Evolutionary conservation across 148 eudicot species (phyloP).

Genomic region (Dianthus caryophyllus): DNA sequence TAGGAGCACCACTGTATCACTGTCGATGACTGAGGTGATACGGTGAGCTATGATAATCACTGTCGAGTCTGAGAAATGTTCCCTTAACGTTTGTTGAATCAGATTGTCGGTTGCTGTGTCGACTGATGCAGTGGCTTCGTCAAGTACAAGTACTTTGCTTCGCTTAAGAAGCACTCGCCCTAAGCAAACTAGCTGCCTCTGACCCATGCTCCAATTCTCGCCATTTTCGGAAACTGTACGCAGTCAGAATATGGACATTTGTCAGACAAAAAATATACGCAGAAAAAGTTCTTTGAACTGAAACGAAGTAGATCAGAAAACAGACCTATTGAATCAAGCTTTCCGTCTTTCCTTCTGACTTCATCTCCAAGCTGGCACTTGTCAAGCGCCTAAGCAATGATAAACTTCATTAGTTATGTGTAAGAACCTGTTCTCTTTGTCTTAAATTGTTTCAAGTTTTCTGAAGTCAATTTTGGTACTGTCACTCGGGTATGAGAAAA

Average conservation of each 20-base stretch:
- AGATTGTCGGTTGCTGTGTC: conserved; percentile 47
- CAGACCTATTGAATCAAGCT: conserved; percentile 73
- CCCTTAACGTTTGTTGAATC: conserved; percentile 35
- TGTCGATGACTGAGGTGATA: conserved; percentile 55
- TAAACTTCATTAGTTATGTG: no score
- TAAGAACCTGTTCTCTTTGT: no score
- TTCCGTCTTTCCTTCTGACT: conserved; percentile 70
- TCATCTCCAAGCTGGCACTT: conserved; percentile 89
- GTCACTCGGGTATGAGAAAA: neutral
- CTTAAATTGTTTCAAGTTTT: no score
- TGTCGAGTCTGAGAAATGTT: conserved; percentile 38
- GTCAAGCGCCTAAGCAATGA: conserved; percentile 88
- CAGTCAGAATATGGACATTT: no score
- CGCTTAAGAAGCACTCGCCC: conserved; percentile 49
- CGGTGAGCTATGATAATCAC: conserved; percentile 41
- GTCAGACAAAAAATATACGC: neutral
- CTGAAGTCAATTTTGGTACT: no score
- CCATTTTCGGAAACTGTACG: conserved; percentile 38
- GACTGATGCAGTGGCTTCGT: conserved; percentile 47
- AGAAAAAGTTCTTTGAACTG: no score
- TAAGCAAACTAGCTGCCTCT: conserved; percentile 45
- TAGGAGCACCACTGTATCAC: conserved; percentile 66
- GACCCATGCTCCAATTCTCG: conserved; percentile 57
- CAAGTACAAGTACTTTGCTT: conserved; percentile 40
- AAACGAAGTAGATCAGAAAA: conserved; percentile 1